Base-by-base conservation (phyloP, 139 green algal genomes). In the Tetradesmus lagerheimii region DNA sequence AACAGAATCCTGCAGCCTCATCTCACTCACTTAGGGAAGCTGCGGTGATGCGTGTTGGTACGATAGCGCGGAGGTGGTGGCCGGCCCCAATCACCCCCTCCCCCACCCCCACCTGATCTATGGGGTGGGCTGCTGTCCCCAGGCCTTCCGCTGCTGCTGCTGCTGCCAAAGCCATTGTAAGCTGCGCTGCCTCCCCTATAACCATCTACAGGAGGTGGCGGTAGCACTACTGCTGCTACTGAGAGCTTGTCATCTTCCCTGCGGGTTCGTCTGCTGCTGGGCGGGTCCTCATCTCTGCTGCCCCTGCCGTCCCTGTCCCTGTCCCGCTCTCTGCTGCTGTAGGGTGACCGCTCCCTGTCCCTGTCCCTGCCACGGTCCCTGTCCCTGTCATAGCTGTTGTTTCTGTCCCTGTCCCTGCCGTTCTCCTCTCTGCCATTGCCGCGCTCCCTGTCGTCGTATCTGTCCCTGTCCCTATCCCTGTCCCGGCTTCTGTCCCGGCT, bases 401-500 rank as follows among this genome's bases (percentile, higher is more conserved):
- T 39, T 31, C 80, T 37, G 23, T 86, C 34, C 25, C 29, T 85
- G 53, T 85, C 79, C 34, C 43, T 79, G 41, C 15, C 47, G 47
- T 62, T 45, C 14, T 34, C 80, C 1, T 76, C 47, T 16, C 81
- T 39, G 29, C 23, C 57, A 31, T 71, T 31, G 18, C 75, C 31
- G 8, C 35, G 27, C 25, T 87, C 18, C 14, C 34, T 50, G 25
- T 37, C 43, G n/a, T 53, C 15, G 25, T 71, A 20, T 35, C 85
- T 78, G n/a, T 78, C 67, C 67, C 67, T 78, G 34, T 27, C n/a
- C 20, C 20, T 80, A 12, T 76, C 71, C 71, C 71, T 35, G 37
- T 64, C 57, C 45, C 35, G 76, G 47, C 71, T 89, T 53, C 77
- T 83, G 71, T 47, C n/a, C 23, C 85, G 77, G n/a, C 20, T 53